A percentile compares a stretch with the other conserved stretches of the same genome.
These are phyloP conservation scores for Phytophthora syringae DNA, from an alignment of 352 stramenopile species.

Conservation along the genomic window DNA sequence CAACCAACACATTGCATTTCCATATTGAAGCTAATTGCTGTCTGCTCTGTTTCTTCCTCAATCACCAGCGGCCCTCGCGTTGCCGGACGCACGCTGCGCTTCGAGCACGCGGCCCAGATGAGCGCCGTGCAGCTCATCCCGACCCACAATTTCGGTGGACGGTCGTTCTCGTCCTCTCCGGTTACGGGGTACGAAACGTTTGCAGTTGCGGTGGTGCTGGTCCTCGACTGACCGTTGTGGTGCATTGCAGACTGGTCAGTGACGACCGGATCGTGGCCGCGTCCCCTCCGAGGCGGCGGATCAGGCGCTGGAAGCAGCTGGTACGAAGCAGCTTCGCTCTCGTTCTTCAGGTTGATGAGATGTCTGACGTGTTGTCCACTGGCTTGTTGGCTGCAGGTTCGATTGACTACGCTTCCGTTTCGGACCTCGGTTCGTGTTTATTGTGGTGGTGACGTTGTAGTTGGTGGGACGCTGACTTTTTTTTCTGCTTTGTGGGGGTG, in stretches of 20 bases:
- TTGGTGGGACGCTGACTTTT: constrained; percentile 7
- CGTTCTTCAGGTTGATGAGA: neutral
- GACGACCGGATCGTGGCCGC: constrained; percentile 55
- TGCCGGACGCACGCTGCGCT: constrained; percentile 38
- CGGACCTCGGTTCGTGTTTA: constrained; percentile 53
- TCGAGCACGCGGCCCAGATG: constrained; percentile 48
- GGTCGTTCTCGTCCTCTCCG: constrained; percentile 70
- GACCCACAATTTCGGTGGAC: constrained; percentile 47
- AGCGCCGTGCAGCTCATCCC: constrained; percentile 57
- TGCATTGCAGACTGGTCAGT: constrained; percentile 36
- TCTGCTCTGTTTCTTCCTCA: constrained; percentile 2
- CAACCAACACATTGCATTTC: neutral
- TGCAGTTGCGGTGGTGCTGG: neutral
- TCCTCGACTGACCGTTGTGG: neutral
- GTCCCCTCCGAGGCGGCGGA: constrained; percentile 54
- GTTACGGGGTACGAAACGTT: constrained; percentile 41
- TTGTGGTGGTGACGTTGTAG: neutral
- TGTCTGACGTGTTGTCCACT: constrained; percentile 9
- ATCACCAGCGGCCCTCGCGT: constrained; percentile 32
- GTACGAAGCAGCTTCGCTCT: constrained; percentile 16
- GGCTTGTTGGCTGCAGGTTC: constrained; percentile 32
- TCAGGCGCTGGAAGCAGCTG: constrained; percentile 52
- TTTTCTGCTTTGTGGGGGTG: too few species aligned
- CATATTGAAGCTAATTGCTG: neutral
- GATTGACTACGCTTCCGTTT: constrained; percentile 58